phyloP scores from a whole-genome alignment of 164 flowering plant species.

The Brasenia schreberi region DNA sequence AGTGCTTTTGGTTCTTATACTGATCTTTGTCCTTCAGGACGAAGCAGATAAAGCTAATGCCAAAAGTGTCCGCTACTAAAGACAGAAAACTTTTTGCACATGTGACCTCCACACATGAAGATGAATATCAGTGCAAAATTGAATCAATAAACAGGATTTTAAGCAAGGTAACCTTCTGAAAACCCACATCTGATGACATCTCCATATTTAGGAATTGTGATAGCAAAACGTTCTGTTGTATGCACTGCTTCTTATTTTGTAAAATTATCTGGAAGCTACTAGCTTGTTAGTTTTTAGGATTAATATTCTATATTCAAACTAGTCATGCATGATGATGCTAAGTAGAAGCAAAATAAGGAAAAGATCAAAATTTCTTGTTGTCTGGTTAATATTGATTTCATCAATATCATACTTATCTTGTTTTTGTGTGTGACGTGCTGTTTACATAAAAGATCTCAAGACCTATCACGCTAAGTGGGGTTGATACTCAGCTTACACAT shows the following conservation, averaged over 20 bases:
- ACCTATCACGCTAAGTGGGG: too few relatives aligned
- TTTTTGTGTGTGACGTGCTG: not conserved
- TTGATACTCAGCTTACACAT: too few relatives aligned
- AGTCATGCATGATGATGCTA: too few relatives aligned
- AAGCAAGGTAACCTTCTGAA: slow-evolving; percentile 27
- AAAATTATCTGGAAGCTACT: not conserved
- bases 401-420: not conserved
- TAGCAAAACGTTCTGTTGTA: not conserved
- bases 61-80: slow-evolving; percentile 15
- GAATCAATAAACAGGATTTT: slow-evolving; percentile 39
- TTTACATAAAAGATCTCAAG: not conserved
- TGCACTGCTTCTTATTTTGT: not conserved
- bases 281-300: not conserved
- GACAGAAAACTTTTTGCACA: slow-evolving; percentile 21
- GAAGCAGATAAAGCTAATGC: slow-evolving; percentile 56
- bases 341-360: too few relatives aligned
- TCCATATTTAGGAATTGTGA: not conserved
- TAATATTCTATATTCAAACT: not conserved
- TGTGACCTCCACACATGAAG: not conserved
- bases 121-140: slow-evolving; percentile 14
- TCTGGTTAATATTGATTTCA: too few relatives aligned
- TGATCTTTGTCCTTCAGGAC: slow-evolving; percentile 35
- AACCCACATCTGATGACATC: not conserved
- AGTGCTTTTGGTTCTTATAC: not conserved
- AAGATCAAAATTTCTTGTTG: too few relatives aligned